Percentiles rank a stretch among this genome's conserved stretches.
Evolutionary conservation across 2,329 filamentous ascomycete species (phyloP).

Genomic region (Alternaria ventricosa): DNA sequence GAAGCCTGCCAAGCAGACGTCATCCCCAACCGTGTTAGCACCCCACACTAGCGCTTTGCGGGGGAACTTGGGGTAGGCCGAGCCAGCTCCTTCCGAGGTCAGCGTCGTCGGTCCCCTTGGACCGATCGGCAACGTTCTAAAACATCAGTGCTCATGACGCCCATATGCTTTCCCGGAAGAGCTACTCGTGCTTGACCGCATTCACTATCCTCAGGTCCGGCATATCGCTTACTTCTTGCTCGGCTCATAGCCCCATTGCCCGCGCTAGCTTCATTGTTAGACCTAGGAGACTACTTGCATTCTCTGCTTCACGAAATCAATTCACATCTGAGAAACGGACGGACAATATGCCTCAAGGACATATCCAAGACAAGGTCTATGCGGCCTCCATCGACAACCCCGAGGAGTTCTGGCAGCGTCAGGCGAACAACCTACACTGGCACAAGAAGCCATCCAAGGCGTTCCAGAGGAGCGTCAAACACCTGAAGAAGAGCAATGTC

Average conservation of each 20-base stretch:
- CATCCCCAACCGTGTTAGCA: slow-evolving; percentile 5
- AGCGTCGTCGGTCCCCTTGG: slow-evolving; percentile 8
- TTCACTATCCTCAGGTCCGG: neutral
- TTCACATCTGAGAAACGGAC: neutral
- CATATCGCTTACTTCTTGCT: neutral
- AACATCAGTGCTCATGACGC: neutral
- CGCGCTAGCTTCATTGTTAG: neutral
- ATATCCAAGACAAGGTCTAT: slow-evolving; percentile 60
- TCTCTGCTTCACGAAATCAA: neutral
- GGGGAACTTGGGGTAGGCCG: slow-evolving; percentile 5
- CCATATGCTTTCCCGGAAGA: neutral
- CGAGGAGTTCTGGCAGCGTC: slow-evolving; percentile 74
- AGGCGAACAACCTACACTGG: slow-evolving; percentile 81
- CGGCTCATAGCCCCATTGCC: neutral
- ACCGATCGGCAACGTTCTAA: slow-evolving; percentile 4
- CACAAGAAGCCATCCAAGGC: slow-evolving; percentile 73
- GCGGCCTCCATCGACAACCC: slow-evolving; percentile 69
- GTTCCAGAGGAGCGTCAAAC: slow-evolving; percentile 67
- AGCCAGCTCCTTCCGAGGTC: slow-evolving; percentile 11
- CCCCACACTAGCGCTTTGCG: slow-evolving; percentile 12
- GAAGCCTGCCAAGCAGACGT: neutral
- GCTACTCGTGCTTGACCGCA: neutral
- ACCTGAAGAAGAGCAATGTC: slow-evolving; percentile 64
- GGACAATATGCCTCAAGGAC: slow-evolving; percentile 11
- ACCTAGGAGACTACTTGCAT: neutral